Base-by-base conservation (phyloP, 2,329 filamentous ascomycete species). In the Bimuria novae-zelandiae region DNA sequence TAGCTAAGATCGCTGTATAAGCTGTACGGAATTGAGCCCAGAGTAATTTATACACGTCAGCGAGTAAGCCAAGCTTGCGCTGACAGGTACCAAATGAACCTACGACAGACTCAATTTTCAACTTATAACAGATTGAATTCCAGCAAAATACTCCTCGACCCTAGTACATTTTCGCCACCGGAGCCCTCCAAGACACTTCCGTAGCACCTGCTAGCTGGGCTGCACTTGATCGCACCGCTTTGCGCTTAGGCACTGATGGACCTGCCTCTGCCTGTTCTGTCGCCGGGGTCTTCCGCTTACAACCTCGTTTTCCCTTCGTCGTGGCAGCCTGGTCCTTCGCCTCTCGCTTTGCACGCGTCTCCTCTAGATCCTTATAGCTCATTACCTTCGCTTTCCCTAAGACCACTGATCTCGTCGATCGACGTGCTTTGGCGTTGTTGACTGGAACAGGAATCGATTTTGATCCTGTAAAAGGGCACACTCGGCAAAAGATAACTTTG, bases 341-440 rank as follows among this genome's bases (percentile, higher is more conserved):
- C 23, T 25, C 55, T 47, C 57, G 50, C 50, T 55, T 53, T 37
- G 47, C 52, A 52, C 55, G 46, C 51, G 57, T 56, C 43, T 61
- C 46, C 33, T 56, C 42, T 23, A 67, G 49, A 45, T 64, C 61
- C 43, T 65, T 56, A 33, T 47, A 67, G 49, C 58, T 66, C 49
- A 66, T 64, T 32, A 65, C 62, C 40, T 54, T 64, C 40, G 57
- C 60, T 41, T 53, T 62, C 25, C 60, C 58, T 39, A 66, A 46
- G 29, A 65, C 52, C 25, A 39, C 42, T 49, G 58, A 64, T 46
- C 52, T 64, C 14, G 61, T 63, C 33, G 56, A 54, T 39, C 62
- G 46, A 39, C 59, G 55, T 48, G 47, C 43, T 60, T 67, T 68
- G 37, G 55, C 52, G 61, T 68, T 59, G 50, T 68, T 27, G 42